Evolutionary conservation across 768 basidiomycete genomes (phyloP).

Genomic region (Favolaschia claudopus): DNA sequence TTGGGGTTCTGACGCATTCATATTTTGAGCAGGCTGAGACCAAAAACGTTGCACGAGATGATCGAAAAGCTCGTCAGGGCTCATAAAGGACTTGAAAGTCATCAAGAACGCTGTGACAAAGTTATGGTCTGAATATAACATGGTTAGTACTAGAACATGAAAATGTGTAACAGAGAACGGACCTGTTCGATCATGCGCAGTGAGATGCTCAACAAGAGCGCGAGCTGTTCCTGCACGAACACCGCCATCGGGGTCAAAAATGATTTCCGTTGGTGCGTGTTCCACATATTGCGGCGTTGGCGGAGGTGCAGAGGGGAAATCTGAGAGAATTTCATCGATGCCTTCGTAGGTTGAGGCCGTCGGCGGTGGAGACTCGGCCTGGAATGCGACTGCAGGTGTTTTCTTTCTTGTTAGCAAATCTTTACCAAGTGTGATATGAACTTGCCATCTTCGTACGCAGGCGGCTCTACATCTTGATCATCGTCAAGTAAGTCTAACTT

Average conservation of each 20-base stretch:
- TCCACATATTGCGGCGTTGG: slow-evolving; percentile 84
- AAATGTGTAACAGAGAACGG: slow-evolving; percentile 36
- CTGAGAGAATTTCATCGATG: slow-evolving; percentile 44
- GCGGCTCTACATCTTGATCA: too few relatives aligned
- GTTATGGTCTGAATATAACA: slow-evolving; percentile 62
- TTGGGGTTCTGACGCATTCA: slow-evolving; percentile 66
- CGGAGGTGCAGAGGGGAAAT: slow-evolving; percentile 46
- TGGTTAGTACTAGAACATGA: slow-evolving; percentile 4
- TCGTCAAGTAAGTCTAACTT: too few relatives aligned
- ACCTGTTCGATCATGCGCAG: slow-evolving; percentile 91
- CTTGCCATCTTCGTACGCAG: too few relatives aligned
- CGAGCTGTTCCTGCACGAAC: slow-evolving; percentile 88
- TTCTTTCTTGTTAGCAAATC: too few relatives aligned
- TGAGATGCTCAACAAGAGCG: slow-evolving; percentile 90
- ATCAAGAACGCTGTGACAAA: slow-evolving; percentile 92
- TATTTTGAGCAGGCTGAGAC: slow-evolving; percentile 73
- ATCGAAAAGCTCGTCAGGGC: slow-evolving; percentile 82
- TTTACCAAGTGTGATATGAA: too few relatives aligned
- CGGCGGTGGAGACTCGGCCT: too few relatives aligned
- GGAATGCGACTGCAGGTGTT: too few relatives aligned
- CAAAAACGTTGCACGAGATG: slow-evolving; percentile 82
- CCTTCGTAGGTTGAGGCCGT: slow-evolving; percentile 60
- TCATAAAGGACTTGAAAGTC: slow-evolving; percentile 95
- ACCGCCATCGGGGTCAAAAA: slow-evolving; percentile 84
- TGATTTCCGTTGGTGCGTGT: slow-evolving; percentile 78